Evolutionary conservation across 441 rosid species (phyloP).

Genomic region (Sinapis alba): DNA sequence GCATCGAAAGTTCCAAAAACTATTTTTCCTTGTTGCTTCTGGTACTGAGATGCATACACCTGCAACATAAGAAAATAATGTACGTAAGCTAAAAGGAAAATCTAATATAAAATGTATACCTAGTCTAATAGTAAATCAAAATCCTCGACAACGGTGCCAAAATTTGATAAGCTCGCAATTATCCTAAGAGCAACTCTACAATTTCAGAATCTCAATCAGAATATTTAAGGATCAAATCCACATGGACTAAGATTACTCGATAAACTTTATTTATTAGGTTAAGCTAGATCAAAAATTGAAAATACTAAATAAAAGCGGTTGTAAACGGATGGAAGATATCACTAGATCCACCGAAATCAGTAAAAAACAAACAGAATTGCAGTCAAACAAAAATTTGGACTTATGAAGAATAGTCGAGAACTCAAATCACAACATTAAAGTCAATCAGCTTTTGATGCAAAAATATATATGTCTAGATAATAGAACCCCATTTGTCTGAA

Average conservation of each 20-base stretch:
- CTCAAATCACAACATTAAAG: too few species aligned
- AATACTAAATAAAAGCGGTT: neutral
- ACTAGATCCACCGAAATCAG: too few species aligned
- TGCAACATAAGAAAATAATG: neutral
- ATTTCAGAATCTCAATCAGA: neutral
- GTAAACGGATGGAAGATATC: neutral
- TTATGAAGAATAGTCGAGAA: too few species aligned
- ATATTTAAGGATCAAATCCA: neutral
- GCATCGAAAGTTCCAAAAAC: neutral
- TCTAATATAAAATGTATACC: neutral
- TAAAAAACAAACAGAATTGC: too few species aligned
- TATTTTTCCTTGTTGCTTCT: neutral
- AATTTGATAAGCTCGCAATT: neutral
- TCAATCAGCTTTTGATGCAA: too few species aligned
- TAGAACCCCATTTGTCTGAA: too few species aligned
- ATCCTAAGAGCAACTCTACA: neutral
- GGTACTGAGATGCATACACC: neutral
- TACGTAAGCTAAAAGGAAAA: neutral
- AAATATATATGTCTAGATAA: too few species aligned
- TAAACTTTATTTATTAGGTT: too few species aligned
- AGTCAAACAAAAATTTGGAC: too few species aligned
- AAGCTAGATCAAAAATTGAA: neutral
- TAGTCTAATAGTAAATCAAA: too few species aligned
- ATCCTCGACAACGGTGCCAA: neutral
- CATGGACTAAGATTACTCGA: neutral